Evolutionary conservation across 805 yeast genomes (phyloP), one percentile per base, ranked within the genome.

Genomic region (Candida odintsovae): DNA sequence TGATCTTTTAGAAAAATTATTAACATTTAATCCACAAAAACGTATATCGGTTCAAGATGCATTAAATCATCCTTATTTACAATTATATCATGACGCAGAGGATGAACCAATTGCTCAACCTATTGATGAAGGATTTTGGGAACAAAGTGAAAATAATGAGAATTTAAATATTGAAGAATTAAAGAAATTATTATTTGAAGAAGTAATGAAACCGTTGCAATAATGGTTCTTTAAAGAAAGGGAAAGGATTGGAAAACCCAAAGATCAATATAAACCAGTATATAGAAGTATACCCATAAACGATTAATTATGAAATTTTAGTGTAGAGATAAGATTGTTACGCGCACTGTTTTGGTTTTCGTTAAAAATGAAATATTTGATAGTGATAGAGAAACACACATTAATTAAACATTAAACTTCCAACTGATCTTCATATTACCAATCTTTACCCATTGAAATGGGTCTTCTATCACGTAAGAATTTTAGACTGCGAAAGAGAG

Each of bases 31-130:
- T 54, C 94, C 95, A 1, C 69, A 77, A 43, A 85, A 82, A 58
- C 72, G 95, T 62, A 78, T 85, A 38, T 78, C 85, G 12, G 95
- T 87, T 2, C 81, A 73, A 41, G 84, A 83, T 56, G 94, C 94
- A 0, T 67, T 86, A 50, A 68, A 76, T 47, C 95, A 86, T 59
- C 90, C 90, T 23, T 86, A 86, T 57, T 68, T 86, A 42, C 68
- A 71, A 43, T 66, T 77, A 19, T 86, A 84, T 58, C 87, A 86
- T 56, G 86, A 80, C 53, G 83, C 85, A 10, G 77, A 76, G 29
- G 90, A 84, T 55, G 94, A 86, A 60, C 89, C 88, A 1, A 67
- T 53, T 33, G 68, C 69, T 15, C 58, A 61, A 11, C 70, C 71
- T 2, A 53, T 59, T 2, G 62, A 64, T 19, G 73, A 70, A 47